phyloP scores from a whole-genome alignment of 257 asterid species.

The Solanum rostratum region DNA sequence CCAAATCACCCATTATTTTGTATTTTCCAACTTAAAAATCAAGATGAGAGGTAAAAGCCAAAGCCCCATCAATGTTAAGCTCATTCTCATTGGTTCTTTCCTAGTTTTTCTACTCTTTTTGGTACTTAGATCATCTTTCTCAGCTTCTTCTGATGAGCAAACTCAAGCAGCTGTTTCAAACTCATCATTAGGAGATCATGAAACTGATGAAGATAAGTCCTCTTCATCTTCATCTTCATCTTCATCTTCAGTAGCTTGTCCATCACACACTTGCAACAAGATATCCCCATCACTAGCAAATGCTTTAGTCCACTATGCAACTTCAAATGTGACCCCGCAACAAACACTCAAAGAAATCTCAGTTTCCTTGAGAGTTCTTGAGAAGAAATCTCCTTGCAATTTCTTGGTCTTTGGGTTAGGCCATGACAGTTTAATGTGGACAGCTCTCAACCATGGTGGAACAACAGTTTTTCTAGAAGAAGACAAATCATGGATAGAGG shows the following conservation, averaged over 20 bases:
- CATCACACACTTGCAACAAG: constrained; percentile 35
- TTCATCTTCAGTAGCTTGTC: not conserved
- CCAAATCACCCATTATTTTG: not conserved
- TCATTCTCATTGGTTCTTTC: constrained; percentile 30
- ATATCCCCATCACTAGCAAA: constrained; percentile 56
- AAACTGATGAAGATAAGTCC: not conserved
- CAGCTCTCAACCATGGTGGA: constrained; percentile 71
- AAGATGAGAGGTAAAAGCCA: constrained; percentile 27
- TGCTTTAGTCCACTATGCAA: constrained; percentile 66
- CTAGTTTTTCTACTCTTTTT: constrained; percentile 37
- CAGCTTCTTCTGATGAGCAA: constrained; percentile 5
- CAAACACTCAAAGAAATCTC: constrained; percentile 68
- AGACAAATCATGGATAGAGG: constrained; percentile 62
- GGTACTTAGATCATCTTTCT: constrained; percentile 30
- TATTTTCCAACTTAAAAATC: not conserved
- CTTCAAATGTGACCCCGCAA: constrained; percentile 86
- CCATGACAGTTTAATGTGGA: constrained; percentile 89
- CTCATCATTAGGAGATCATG: not conserved
- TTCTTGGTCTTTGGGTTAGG: constrained; percentile 80
- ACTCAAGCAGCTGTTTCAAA: not conserved
- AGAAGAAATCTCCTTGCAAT: constrained; percentile 63
- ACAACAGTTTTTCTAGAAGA: constrained; percentile 79
- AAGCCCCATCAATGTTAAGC: constrained; percentile 35
- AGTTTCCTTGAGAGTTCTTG: constrained; percentile 51
- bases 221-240: not conserved